Base-by-base conservation (phyloP, 1,284 basidiomycete genomes). In the Trichosporon asahii region DNA sequence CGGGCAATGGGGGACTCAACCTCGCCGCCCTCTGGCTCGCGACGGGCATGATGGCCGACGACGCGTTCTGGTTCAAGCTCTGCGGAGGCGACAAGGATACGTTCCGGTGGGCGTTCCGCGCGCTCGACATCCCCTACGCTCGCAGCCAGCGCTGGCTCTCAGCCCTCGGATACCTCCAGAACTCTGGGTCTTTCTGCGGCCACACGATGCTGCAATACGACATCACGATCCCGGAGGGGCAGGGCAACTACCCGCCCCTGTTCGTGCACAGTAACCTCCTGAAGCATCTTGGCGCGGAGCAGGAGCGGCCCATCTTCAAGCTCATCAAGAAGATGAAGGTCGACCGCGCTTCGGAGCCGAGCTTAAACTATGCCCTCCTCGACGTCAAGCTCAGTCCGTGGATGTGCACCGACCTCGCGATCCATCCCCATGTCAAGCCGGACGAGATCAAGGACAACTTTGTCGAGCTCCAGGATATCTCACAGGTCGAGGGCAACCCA, bases 41-140 rank as follows among this genome's bases (percentile, higher is more conserved):
- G 1, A 76, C 77, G 3, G 76, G 70, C 15, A 78, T 79, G 79
- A 72, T 74, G 75, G 70, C 68, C 18, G 74, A 81, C 44, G 76
- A 80, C 66, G 81, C 80, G 8, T 86, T 86, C 69, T 86, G 85
- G 84, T 85, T 85, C 76, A 76, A 77, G 21, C 74, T 86, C 63
- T 83, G 82, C 57, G 84, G 84, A 1, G 83, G 82, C 5, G 83
- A 85, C 76, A 85, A 85, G 75, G 85, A 85, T 73, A 84, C 83
- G 33, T 85, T 75, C 76, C 77, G 83, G 66, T 86, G 85, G 81
- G 85, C 82, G 2, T 85, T 84, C 73, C 80, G 83, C 72, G 76
- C 80, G 14, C 74, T 86, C 27, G 83, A 78, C 37, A 66, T 85
- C 2, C 76, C 77, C 2, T 86, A 82, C 71, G 77, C 77, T 0